Percentiles rank a stretch among this genome's conserved stretches.
These are phyloP conservation scores for Talaromyces stipitatus DNA, from an alignment of 495 filamentous ascomycete species.

Conservation along the genomic window DNA sequence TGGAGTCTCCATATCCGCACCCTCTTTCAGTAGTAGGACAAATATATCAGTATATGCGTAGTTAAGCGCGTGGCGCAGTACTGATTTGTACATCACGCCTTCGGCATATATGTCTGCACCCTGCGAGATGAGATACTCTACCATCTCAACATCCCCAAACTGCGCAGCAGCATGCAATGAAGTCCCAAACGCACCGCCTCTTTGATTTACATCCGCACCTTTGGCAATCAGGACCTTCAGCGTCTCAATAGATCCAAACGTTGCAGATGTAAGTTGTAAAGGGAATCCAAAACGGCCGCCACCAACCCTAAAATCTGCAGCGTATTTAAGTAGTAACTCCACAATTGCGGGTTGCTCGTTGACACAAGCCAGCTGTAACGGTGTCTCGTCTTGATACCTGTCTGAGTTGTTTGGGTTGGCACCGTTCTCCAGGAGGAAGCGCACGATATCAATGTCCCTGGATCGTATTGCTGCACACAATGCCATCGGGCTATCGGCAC, in stretches of 20 bases:
- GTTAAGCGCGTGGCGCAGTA: background rate
- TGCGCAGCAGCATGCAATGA: background rate
- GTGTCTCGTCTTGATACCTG: background rate
- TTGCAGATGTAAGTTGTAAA: background rate
- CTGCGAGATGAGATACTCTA: background rate
- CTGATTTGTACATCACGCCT: background rate
- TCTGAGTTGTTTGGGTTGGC: slow-evolving; percentile 3
- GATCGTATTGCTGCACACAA: background rate
- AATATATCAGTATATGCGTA: background rate
- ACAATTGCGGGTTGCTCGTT: background rate
- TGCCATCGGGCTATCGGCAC: background rate
- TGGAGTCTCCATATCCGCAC: background rate
- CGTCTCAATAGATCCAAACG: background rate
- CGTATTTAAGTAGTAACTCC: background rate
- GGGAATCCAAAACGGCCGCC: slow-evolving; percentile 7
- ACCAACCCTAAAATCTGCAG: background rate
- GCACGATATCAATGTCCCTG: slow-evolving; percentile 6
- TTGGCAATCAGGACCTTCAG: background rate
- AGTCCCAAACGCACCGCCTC: background rate
- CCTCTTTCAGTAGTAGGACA: background rate
- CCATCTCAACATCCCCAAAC: slow-evolving; percentile 2
- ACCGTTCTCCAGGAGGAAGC: slow-evolving; percentile 15
- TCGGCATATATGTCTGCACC: background rate
- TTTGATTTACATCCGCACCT: background rate
- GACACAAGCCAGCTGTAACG: background rate